These are phyloP conservation scores for Neopestalotiopsis clavispora DNA, from an alignment of 2,329 filamentous ascomycete species.

Conservation along the genomic window DNA sequence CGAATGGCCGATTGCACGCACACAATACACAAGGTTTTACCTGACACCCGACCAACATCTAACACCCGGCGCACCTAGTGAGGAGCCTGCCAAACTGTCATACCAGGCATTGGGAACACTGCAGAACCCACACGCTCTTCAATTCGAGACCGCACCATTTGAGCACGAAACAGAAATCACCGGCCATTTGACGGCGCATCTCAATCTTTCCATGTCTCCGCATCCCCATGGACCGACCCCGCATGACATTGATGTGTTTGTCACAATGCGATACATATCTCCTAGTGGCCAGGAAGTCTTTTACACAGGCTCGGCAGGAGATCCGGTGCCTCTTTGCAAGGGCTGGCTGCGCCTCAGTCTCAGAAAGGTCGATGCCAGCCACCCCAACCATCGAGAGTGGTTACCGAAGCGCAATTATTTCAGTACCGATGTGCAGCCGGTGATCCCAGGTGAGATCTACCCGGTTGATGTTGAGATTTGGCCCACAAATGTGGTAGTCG, in stretches of 20 bases:
- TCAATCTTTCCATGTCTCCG: slow-evolving; percentile 66
- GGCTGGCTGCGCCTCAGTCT: slow-evolving; percentile 66
- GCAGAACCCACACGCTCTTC: slow-evolving; percentile 56
- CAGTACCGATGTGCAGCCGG: slow-evolving; percentile 58
- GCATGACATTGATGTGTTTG: slow-evolving; percentile 67
- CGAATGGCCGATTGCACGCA: slow-evolving; percentile 71
- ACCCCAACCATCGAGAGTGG: slow-evolving; percentile 57
- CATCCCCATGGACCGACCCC: slow-evolving; percentile 48
- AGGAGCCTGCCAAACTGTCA: slow-evolving; percentile 45
- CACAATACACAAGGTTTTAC: slow-evolving; percentile 66
- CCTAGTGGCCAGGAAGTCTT: slow-evolving; percentile 60
- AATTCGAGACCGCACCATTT: slow-evolving; percentile 62
- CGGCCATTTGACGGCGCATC: slow-evolving; percentile 67
- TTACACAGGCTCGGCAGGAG: slow-evolving; percentile 70
- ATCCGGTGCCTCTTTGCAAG: slow-evolving; percentile 65
- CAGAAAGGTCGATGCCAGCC: slow-evolving; percentile 56
- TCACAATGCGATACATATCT: slow-evolving; percentile 64
- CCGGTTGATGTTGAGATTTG: slow-evolving; percentile 66
- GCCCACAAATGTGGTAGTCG: slow-evolving; percentile 65
- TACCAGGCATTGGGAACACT: slow-evolving; percentile 63
- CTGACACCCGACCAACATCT: slow-evolving; percentile 49
- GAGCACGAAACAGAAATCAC: slow-evolving; percentile 70
- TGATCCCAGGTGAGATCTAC: slow-evolving; percentile 61
- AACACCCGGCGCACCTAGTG: slow-evolving; percentile 30
- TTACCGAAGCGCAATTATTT: slow-evolving; percentile 64